Base-by-base conservation (phyloP, 768 basidiomycete species). In the Lyophyllum atratum region DNA sequence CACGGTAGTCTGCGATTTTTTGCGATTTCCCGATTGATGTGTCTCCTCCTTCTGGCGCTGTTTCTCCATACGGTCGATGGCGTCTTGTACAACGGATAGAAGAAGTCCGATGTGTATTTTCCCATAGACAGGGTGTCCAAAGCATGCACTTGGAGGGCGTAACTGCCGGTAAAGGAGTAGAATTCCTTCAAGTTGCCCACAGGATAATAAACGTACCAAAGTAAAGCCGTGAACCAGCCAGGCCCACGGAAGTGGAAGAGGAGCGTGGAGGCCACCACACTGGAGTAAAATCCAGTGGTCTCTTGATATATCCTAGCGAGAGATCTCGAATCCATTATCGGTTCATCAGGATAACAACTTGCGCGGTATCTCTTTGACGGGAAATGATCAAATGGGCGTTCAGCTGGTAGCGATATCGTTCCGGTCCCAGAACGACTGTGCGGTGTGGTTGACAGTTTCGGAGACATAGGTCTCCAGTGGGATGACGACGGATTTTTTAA, bases 61-160 rank as follows among this genome's bases (percentile, higher is more conserved):
- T 3, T 40, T 15, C 39, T 40, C n/a, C 4, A 45, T 17, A 15
- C 61, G 58, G 24, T 62, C 64, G 10, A 66, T 49, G 4, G 47
- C 56, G 40, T 68, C 64, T 5, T 66, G 55, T 1, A 64, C 3
- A 22, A 63, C 59, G 12, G 59, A 55, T 2, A 67, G 34, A 31
- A 62, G 63, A 17, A 67, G 42, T 10, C 60, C 64, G 3, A 57
- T 28, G 3, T 68, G 62, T 1, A 68, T 34, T 4, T 56, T 50
- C 3, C 62, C 56, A 37, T 64, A 67, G 3, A 15, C 54, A 9
- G 61, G 62, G 31, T 54, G 25, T 15, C 22, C 44, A 21, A 19
- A 19, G 9, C 9, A 17, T 29, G 39, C 3, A 39, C 10, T 34
- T 43, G 14, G 25, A 59, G 52, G 14, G 47, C 40, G 21, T 37